These are phyloP conservation scores for Parietichytrium sp. DNA, from an alignment of 108 stramenopile genomes.

Conservation along the genomic window DNA sequence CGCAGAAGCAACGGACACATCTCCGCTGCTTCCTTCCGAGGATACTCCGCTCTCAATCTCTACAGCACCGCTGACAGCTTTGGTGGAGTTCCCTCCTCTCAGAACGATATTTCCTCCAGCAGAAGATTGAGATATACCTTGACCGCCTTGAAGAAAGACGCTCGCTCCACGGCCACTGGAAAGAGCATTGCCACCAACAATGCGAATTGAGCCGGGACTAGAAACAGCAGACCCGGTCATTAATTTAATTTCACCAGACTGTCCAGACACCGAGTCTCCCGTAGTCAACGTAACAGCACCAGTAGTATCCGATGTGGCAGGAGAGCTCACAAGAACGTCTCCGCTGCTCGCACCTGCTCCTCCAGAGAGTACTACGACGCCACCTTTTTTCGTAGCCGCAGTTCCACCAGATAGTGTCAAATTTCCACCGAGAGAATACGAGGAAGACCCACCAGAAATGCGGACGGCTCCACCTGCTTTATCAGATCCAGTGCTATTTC, in stretches of 20 bases:
- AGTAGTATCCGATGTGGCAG: not conserved
- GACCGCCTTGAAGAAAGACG: no score
- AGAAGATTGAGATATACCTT: no score
- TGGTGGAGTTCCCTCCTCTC: not conserved
- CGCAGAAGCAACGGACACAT: not conserved
- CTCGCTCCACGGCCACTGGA: no score
- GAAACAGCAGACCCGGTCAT: not conserved
- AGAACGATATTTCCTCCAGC: not conserved
- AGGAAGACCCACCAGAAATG: not conserved
- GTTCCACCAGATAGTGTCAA: no score
- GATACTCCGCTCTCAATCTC: not conserved
- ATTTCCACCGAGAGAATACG: no score
- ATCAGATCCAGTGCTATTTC: no score
- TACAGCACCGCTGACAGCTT: conserved; percentile 51
- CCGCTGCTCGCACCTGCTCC: not conserved
- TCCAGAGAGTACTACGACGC: no score
- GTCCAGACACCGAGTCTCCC: not conserved
- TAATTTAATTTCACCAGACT: not conserved
- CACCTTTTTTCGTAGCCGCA: no score
- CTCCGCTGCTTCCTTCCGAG: not conserved
- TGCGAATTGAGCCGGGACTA: not conserved
- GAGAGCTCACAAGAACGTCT: no score
- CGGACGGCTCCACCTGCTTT: not conserved
- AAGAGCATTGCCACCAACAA: no score
- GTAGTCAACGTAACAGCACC: not conserved